Base-by-base conservation (phyloP, 2,329 filamentous ascomycete genomes). In the Drechslerella stenobrocha region DNA sequence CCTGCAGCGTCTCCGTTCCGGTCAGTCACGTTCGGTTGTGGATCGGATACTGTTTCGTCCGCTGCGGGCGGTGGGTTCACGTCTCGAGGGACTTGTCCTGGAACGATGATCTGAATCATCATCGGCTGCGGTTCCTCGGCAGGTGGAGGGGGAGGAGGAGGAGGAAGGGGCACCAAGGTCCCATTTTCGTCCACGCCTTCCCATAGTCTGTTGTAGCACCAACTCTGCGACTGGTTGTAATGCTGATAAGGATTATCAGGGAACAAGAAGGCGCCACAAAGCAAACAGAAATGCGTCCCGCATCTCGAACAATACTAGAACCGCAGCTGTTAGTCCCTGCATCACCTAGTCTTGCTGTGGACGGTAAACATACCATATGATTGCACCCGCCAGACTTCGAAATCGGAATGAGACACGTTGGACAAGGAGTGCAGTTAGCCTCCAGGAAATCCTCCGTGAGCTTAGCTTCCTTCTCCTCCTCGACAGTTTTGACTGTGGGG, bases 311-410 rank as follows among this genome's bases (percentile, higher is more conserved):
- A 64, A 20, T 55, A 69, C 56, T 69, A 40, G 2, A 11, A 23
- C 2, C 30, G 1, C 26, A 11, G 24, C 44, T 34, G 50, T 42
- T 11, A 42, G 34, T 18, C 30, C 50, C 8, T 37, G n/a, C 11
- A 26, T 37, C 4, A 37, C 5, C 5, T 6, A 5, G n/a, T 15
- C 22, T 45, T 3, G 11, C 3, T 45, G 18, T 3, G 5, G 22
- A 22, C 30, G 13, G 9, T n/a, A 26, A 89, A 77, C 92, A 96
- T 50, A 87, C 88, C 90, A 97, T 97, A 77, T 96, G 91, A 76
- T 96, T 96, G 80, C 93, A 98, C 35, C 93, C 93, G 74, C 89
- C 85, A 1, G 87, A 89, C 80, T 98, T 98, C 75, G 96, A 89
- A 20, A 87, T 87, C 0, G 89, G 89, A 0, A 87, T 86, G 26